A percentile compares a stretch with the other conserved stretches of the same genome.
Evolutionary conservation across 2,329 filamentous ascomycete species (phyloP).

Genomic region (Mycocentrospora acerina): DNA sequence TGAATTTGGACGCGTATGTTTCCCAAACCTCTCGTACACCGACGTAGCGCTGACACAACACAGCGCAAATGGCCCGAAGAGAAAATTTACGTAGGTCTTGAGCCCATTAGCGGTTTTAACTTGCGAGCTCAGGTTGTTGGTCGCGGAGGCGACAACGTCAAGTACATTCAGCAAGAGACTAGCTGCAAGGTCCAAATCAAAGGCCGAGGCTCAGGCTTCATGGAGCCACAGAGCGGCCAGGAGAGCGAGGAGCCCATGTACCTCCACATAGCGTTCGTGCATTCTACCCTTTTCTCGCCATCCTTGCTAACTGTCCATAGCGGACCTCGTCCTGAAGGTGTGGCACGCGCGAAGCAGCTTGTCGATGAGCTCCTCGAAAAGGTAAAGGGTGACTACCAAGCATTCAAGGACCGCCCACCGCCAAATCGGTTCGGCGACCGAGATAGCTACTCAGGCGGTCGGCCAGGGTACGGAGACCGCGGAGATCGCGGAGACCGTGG

Average conservation of each 20-base stretch:
- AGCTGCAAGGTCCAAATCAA: constrained; percentile 98
- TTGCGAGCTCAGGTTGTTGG: constrained; percentile 94
- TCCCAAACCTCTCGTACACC: neutral
- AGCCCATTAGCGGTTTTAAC: constrained; percentile 92
- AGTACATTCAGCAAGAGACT: constrained; percentile 96
- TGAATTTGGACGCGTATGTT: constrained; percentile 78
- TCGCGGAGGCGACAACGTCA: constrained; percentile 91
- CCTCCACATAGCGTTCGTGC: constrained; percentile 82
- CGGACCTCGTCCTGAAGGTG: constrained; percentile 83
- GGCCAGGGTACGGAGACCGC: constrained; percentile 44
- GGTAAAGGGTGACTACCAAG: constrained; percentile 84
- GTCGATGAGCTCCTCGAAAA: constrained; percentile 86
- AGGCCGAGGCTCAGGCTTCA: constrained; percentile 89
- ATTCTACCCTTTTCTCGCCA: constrained; percentile 1
- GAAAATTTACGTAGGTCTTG: constrained; percentile 85
- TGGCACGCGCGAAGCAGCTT: constrained; percentile 81
- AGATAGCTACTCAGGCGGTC: constrained; percentile 41
- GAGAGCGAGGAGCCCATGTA: constrained; percentile 98
- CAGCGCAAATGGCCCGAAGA: constrained; percentile 99
- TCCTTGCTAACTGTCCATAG: constrained; percentile 48
- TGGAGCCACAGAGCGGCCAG: constrained; percentile 81
- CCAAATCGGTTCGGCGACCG: constrained; percentile 48
- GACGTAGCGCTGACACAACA: constrained; percentile 23
- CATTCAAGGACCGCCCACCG: constrained; percentile 73
- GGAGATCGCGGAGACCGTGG: constrained; percentile 41